Evolutionary conservation across 441 rosid genomes (phyloP).

Genomic region (Melastoma candidum): DNA sequence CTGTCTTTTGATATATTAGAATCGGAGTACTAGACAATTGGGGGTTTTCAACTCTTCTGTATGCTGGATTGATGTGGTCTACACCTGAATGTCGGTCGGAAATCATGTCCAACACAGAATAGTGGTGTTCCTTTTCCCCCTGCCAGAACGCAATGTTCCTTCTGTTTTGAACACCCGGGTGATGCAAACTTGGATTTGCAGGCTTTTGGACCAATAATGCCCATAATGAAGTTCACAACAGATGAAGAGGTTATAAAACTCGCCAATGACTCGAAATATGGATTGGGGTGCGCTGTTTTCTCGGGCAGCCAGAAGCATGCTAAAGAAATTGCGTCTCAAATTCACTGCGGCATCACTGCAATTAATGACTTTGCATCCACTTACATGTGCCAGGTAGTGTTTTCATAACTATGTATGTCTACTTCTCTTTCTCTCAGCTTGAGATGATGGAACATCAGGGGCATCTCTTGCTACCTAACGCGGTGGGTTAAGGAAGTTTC

Average conservation of each 20-base stretch:
- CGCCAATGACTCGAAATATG: slow-evolving; percentile 88
- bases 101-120: neutral
- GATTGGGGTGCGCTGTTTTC: slow-evolving; percentile 94
- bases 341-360: slow-evolving; percentile 86
- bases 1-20: no score
- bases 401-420: neutral
- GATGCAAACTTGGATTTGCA: slow-evolving; percentile 23
- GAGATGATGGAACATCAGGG: neutral
- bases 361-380: slow-evolving; percentile 85
- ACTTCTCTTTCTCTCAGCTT: neutral
- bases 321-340: slow-evolving; percentile 70
- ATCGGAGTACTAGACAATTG: no score
- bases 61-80: neutral
- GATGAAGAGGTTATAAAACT: slow-evolving; percentile 85
- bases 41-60: no score
- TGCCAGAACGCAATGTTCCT: neutral
- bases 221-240: slow-evolving; percentile 83
- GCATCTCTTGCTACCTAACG: neutral
- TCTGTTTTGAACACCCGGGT: neutral
- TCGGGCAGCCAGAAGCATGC: slow-evolving; percentile 78
- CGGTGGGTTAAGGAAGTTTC: neutral
- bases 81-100: neutral
- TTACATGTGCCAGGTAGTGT: slow-evolving; percentile 89
- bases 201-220: slow-evolving; percentile 99
- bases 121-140: slow-evolving; percentile 4